Evolutionary conservation across 2,329 filamentous ascomycete species (phyloP).

Genomic region (Helminthosporium solani): DNA sequence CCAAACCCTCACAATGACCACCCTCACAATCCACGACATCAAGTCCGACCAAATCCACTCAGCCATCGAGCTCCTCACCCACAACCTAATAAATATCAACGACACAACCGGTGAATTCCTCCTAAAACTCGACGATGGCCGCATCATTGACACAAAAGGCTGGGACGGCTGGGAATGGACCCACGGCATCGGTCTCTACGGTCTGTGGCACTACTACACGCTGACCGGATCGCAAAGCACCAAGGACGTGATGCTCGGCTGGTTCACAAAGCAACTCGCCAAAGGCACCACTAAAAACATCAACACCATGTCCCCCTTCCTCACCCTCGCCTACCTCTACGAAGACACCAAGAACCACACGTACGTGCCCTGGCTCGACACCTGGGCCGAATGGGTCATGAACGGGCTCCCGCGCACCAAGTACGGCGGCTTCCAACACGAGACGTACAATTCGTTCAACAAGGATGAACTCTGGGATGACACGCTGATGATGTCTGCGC

Average conservation of each 20-base stretch:
- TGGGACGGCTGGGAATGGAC: slow-evolving; percentile 87
- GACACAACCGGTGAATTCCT: slow-evolving; percentile 75
- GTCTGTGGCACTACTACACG: slow-evolving; percentile 79
- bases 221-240: slow-evolving; percentile 63
- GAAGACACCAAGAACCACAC: slow-evolving; percentile 68
- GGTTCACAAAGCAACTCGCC: slow-evolving; percentile 69
- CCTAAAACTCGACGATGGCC: slow-evolving; percentile 68
- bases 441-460: slow-evolving; percentile 71
- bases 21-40: slow-evolving; percentile 44
- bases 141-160: slow-evolving; percentile 79
- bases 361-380: slow-evolving; percentile 75
- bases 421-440: slow-evolving; percentile 72
- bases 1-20: slow-evolving; percentile 37
- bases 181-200: slow-evolving; percentile 76
- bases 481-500: slow-evolving; percentile 83
- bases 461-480: slow-evolving; percentile 80
- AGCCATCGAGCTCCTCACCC: slow-evolving; percentile 66
- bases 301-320: slow-evolving; percentile 79
- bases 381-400: slow-evolving; percentile 82
- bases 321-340: slow-evolving; percentile 76
- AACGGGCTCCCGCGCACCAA: slow-evolving; percentile 71
- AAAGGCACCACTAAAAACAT: slow-evolving; percentile 81
- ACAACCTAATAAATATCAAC: slow-evolving; percentile 75
- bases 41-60: slow-evolving; percentile 49
- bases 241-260: slow-evolving; percentile 68